Base-by-base conservation (phyloP, 2,329 filamentous ascomycete genomes). In the Penicillium polonicum region DNA sequence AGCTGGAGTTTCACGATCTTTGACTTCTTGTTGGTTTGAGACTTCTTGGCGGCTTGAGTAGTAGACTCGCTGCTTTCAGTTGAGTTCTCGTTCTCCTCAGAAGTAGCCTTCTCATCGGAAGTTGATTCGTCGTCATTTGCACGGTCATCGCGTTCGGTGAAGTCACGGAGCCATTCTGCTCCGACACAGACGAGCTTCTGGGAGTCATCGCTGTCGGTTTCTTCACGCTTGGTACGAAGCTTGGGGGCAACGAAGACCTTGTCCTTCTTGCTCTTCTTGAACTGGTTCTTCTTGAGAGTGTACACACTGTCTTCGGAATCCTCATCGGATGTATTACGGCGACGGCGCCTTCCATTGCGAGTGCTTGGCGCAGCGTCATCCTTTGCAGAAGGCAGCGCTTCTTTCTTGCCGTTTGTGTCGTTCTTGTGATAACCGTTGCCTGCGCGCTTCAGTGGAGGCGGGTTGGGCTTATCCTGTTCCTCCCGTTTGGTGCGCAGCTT, bases 401-500 rank as follows among this genome's bases (percentile, higher is more conserved):
- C 48, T 5, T 33, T 42, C 25, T 49, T 49, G 17, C 41, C 15
- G 25, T 1, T 31, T 19, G n/a, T 15, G 13, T 50, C 36, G 8
- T 15, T 31, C 25, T 50, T 50, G 25, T 41, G 13, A 6, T 29
- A n/a, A 1, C 48, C 25, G 7, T 43, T 51, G 33, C 13, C 41
- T 48, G 63, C 59, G 36, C 77, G 74, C 52, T 71, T 73, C 7
- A 78, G 65, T 21, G 73, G 67, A 9, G 78, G 76, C 5, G 78
- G 78, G 3, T 78, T 74, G 1, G 60, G 60, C 29, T 75, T 71
- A 0, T 69, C 69, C 4, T 67, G 65, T 3, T 63, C 58, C 9
- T 69, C 58, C 58, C 78, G 71, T 31, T 72, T 70, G 19, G 39
- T 48, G 9, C 79, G 77, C 3, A 80, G 61, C 57, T 81, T 81